Evolutionary conservation across 768 basidiomycete species (phyloP), one percentile per base, ranked within the genome.

Genomic region (Boletales sp.): DNA sequence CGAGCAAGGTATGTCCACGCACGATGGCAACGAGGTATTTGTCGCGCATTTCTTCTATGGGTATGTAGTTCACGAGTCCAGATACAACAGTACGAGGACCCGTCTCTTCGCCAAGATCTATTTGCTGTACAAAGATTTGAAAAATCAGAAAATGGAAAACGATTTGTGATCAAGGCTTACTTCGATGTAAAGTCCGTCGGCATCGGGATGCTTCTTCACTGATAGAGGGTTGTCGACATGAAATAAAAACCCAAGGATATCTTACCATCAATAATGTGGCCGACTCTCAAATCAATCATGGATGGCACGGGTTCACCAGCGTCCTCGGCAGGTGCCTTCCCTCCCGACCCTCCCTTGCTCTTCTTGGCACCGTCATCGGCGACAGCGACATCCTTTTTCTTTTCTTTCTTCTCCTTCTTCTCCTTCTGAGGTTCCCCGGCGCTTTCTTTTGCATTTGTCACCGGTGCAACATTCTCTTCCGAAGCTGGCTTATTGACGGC

Each of bases 171-270:
- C 35, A 45, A 37, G 11, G 51, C 74, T 32, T 63, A 84, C 89
- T 79, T 98, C 95, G 53, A 98, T 82, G 64, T 98, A 99, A n/a
- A 99, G 79, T 43, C 91, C 84, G 62, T 98, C 97, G 3, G 97
- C 97, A 63, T 99, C 97, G 14, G 97, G 95, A 65, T 99, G 97
- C 61, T 90, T 91, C 71, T 83, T 84, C 60, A 98, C 95, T 95
- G 62, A 56, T 48, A 24, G 48, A 18, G 40, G 27, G 9, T 34
- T 14, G 31, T 64, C 31, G 55, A 55, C 40, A 9, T 19, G 30
- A n/a, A 29, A 24, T 21, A 19, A 13, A 36, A 14, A 11, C 21
- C 38, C 8, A 14, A 37, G n/a, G 30, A 30, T 10, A 30, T 69
- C 82, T 64, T 58, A 95, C 94, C 83, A 64, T 97, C 90, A 15